Percentiles rank a stretch among this genome's conserved stretches.
Evolutionary conservation across 108 stramenopile species (phyloP).

Genomic region (Parietichytrium sp.): DNA sequence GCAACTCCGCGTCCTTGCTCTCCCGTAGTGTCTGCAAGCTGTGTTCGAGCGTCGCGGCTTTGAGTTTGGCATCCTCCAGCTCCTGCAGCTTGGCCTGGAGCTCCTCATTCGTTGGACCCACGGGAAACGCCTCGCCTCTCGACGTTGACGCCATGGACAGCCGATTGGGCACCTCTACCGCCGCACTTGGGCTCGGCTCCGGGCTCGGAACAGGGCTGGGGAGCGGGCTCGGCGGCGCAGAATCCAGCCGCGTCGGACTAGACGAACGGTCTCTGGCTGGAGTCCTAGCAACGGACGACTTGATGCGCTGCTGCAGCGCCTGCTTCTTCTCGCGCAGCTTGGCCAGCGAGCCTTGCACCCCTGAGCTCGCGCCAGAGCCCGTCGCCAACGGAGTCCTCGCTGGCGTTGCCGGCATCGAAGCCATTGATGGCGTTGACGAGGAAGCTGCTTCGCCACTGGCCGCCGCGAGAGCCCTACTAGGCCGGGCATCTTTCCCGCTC

Average conservation of each 20-base stretch:
- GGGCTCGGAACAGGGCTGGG: not conserved
- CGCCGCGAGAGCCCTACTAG: no score
- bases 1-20: not conserved
- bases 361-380: no score
- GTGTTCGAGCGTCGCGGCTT: not conserved
- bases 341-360: not conserved
- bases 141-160: not conserved
- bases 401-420: no score
- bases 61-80: not conserved
- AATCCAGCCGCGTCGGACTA: no score
- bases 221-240: not conserved
- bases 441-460: no score
- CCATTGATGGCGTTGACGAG: no score
- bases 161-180: not conserved
- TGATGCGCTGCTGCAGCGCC: not conserved
- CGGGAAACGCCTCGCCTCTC: not conserved
- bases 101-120: not conserved
- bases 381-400: no score
- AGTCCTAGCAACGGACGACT: no score
- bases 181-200: no score
- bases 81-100: not conserved
- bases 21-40: not conserved
- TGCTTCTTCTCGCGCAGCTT: constrained; percentile 25
- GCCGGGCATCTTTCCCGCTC: no score
- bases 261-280: no score